Percentiles rank a stretch among this genome's conserved stretches.
phyloP scores from a whole-genome alignment of 352 stramenopile species.

The Achlya hypogyna region DNA sequence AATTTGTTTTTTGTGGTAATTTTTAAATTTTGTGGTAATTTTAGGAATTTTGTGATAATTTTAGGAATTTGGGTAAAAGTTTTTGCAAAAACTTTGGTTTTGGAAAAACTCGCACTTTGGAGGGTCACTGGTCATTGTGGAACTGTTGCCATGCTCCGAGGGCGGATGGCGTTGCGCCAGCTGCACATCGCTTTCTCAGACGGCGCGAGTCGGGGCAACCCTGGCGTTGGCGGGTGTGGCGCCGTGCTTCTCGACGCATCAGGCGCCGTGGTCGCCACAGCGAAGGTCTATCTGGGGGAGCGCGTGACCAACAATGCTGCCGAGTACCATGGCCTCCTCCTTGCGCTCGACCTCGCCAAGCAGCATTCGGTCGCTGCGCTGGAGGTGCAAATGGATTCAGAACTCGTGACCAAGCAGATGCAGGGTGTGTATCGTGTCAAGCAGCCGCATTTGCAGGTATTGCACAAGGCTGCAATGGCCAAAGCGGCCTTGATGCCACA shows the following conservation, averaged over 20 bases:
- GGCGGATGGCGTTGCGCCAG: neutral
- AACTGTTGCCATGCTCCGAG: too few relatives aligned
- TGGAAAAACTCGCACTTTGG: too few relatives aligned
- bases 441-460: slow-evolving; percentile 34
- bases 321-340: slow-evolving; percentile 55
- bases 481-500: slow-evolving; percentile 26
- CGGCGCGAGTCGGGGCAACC: slow-evolving; percentile 63
- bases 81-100: too few relatives aligned
- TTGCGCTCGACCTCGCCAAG: slow-evolving; percentile 48
- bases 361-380: slow-evolving; percentile 29
- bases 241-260: slow-evolving; percentile 44
- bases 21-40: too few relatives aligned
- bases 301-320: slow-evolving; percentile 62
- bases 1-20: too few relatives aligned
- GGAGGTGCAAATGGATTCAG: slow-evolving; percentile 66
- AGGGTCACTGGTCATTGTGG: too few relatives aligned
- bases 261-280: slow-evolving; percentile 33
- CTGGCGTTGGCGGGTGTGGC: slow-evolving; percentile 46
- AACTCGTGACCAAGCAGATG: slow-evolving; percentile 74
- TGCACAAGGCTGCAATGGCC: slow-evolving; percentile 38
- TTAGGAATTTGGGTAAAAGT: too few relatives aligned
- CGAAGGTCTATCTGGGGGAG: slow-evolving; percentile 42
- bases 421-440: slow-evolving; percentile 62
- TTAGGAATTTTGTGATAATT: too few relatives aligned
- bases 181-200: slow-evolving; percentile 40